A percentile compares a stretch with the other conserved stretches of the same genome.
These are phyloP conservation scores for Gastrodia elata DNA, from an alignment of 106 monocot species.

Conservation along the genomic window DNA sequence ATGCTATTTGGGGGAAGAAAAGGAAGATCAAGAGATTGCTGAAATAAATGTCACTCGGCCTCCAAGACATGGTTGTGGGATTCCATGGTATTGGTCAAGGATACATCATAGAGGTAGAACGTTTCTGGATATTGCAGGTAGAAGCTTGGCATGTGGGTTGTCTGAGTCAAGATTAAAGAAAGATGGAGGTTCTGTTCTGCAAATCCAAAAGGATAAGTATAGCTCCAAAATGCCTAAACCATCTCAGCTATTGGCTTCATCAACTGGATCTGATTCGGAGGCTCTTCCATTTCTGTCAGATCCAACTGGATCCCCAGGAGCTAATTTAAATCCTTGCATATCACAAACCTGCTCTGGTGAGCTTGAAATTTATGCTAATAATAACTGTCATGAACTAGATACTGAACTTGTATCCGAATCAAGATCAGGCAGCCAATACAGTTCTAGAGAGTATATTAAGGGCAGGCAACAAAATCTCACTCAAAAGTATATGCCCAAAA, in stretches of 20 bases:
- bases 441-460: conserved; percentile 4
- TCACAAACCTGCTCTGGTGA: conserved; percentile 48
- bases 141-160: conserved; percentile 79
- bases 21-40: conserved; percentile 19
- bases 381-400: conserved; percentile 32
- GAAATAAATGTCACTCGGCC: conserved; percentile 32
- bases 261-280: conserved; percentile 65
- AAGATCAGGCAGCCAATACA: conserved; percentile 22
- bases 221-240: conserved; percentile 17
- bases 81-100: conserved; percentile 96
- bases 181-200: conserved; percentile 19
- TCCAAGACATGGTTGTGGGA: conserved; percentile 71
- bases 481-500: conserved; percentile 85
- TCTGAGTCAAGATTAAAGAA: conserved; percentile 62
- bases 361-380: conserved; percentile 49
- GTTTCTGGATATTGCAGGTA: conserved; percentile 78
- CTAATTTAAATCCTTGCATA: conserved; percentile 17
- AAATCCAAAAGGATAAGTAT: conserved; percentile 27
- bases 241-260: conserved; percentile 40
- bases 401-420: conserved; percentile 49
- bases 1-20: conserved; percentile 7
- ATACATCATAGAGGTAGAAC: conserved; percentile 79
- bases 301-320: conserved; percentile 41
- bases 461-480: conserved; percentile 54
- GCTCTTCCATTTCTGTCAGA: conserved; percentile 59